Base-by-base conservation (phyloP, 495 filamentous ascomycete species). In the Pyrenopolyporus hunteri region DNA sequence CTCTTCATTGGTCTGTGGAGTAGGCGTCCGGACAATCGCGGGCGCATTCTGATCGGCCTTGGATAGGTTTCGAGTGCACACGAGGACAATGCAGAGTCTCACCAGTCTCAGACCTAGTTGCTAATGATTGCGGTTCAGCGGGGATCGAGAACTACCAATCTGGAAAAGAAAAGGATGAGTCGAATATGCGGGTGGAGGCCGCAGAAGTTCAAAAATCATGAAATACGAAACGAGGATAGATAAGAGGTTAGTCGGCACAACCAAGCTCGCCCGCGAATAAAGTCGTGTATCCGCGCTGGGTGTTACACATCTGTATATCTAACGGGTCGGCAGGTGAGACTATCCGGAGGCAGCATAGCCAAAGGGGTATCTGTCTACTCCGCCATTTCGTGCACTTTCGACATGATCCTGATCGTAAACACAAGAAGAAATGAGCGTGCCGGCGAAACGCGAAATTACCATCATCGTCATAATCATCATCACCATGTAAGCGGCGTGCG, bases 61-160 rank as follows among this genome's bases (percentile, higher is more conserved):
- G 44, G 37, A 56, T 59, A 45, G 19, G 62, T 65, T 65, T 65
- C 55, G 62, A 65, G 47, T 59, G 56, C 17, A 60, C 56, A 59
- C 44, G 51, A 60, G 46, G 46, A 51, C 57, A 65, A 65, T 65
- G 62, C 62, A 57, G 50, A 56, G 50, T 65, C 54, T 58, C 43
- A 54, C 35, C 54, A 64, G 61, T 64, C 55, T 59, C 36, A 56
- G 62, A 59, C 36, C 14, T 35, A 55, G n/a, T 44, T 42, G n/a
- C 20, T 42, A 52, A 39, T 32, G 17, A 56, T 13, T 37, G 17
- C 17, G 32, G 43, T 33, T 50, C 44, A 13, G 44, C 44, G 36
- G 55, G 45, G 36, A 50, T 56, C n/a, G 29, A 43, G 20, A 29
- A 35, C 39, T 50, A 4, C 36, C 37, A 59, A 59, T 59, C 55